These are phyloP conservation scores for Pleurotus salmoneostramineus DNA, from an alignment of 768 basidiomycete genomes.

Conservation along the genomic window DNA sequence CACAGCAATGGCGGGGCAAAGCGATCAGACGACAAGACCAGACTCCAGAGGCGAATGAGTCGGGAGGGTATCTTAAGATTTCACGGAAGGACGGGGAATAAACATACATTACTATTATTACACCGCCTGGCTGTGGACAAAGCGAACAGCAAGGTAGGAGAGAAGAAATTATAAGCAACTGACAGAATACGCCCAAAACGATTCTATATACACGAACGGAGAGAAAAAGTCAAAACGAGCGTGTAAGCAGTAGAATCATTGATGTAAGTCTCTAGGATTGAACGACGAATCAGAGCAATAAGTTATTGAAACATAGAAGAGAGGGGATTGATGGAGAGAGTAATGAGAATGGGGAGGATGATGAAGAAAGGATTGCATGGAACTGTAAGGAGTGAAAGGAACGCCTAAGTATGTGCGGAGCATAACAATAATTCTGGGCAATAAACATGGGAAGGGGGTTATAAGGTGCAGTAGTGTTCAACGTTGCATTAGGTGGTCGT, in stretches of 20 bases:
- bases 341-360: constrained; percentile 1
- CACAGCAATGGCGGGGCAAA: no score
- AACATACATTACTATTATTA: no score
- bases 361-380: constrained; percentile 8
- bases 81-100: no score
- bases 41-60: no score
- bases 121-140: no score
- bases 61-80: no score
- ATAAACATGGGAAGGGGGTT: constrained; percentile 2
- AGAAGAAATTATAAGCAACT: background rate
- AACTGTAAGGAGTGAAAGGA: constrained; percentile 8
- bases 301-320: background rate
- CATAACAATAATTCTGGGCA: constrained; percentile 9
- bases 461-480: background rate
- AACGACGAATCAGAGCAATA: background rate
- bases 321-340: constrained; percentile 2
- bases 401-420: constrained; percentile 8
- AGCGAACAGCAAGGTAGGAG: no score
- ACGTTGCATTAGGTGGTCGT: background rate
- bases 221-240: background rate
- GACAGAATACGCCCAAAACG: background rate
- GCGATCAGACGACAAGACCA: no score
- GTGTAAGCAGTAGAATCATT: background rate
- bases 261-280: background rate
- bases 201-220: background rate